These are phyloP conservation scores for Miscanthus lutarioriparius DNA, from an alignment of 176 grass and related monocot genomes.

Conservation along the genomic window DNA sequence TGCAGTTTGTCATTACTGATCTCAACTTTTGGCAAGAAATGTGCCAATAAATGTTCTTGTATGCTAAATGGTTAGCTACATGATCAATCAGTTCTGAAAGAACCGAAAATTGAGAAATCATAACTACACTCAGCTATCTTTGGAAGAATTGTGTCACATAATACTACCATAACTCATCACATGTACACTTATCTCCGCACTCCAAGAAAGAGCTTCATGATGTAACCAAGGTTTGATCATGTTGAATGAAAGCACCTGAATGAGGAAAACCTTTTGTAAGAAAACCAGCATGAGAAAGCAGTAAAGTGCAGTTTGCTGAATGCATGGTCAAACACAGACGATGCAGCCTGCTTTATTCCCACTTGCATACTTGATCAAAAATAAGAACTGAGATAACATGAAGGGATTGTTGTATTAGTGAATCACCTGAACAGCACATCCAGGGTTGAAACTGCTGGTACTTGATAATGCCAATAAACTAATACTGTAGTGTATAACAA, in stretches of 20 bases:
- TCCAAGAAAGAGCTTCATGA: constrained; percentile 15
- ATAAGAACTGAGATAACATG: background rate
- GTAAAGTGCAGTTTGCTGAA: background rate
- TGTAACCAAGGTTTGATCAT: constrained; percentile 11
- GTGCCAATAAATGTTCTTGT: background rate
- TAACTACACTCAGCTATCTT: constrained; percentile 20
- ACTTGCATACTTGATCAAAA: background rate
- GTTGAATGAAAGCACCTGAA: constrained; percentile 15
- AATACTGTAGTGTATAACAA: background rate
- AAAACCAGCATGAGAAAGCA: background rate
- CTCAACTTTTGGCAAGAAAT: background rate
- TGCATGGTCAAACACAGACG: background rate
- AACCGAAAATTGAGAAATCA: constrained; percentile 1
- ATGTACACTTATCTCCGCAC: constrained; percentile 43
- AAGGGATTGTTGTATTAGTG: background rate
- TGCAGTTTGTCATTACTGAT: background rate
- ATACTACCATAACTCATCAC: constrained; percentile 29
- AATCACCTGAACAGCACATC: constrained; percentile 25
- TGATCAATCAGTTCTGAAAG: background rate
- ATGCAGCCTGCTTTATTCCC: background rate
- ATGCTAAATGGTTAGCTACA: constrained; percentile 17
- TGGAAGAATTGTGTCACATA: constrained; percentile 15
- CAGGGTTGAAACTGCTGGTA: background rate
- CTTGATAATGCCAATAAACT: background rate
- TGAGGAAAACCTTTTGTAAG: background rate